phyloP scores from a whole-genome alignment of 1,284 basidiomycete genomes.

The Moniliella sp. region DNA sequence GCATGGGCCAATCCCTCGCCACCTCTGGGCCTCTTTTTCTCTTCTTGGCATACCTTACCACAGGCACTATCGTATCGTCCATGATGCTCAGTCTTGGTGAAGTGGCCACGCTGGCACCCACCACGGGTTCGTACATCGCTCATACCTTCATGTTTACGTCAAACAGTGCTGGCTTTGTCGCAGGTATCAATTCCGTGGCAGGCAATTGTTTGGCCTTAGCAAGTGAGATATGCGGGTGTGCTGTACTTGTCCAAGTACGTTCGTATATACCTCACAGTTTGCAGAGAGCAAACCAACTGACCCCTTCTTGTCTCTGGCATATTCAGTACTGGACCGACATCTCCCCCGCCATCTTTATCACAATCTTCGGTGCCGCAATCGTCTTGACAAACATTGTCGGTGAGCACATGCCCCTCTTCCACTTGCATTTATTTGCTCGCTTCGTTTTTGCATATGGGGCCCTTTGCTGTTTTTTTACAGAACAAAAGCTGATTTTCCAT shows the following conservation, averaged over 20 bases:
- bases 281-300: slow-evolving; percentile 60
- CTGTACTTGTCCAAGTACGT: no score
- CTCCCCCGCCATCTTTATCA: background rate
- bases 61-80: slow-evolving; percentile 8
- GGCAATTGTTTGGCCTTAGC: no score
- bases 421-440: no score
- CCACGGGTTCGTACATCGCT: slow-evolving; percentile 52
- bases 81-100: slow-evolving; percentile 37
- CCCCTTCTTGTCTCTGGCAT: slow-evolving; percentile 57
- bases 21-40: slow-evolving; percentile 37
- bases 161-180: slow-evolving; percentile 46
- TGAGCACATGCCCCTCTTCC: no score
- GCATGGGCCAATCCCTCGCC: slow-evolving; percentile 44
- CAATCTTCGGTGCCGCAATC: background rate
- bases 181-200: no score
- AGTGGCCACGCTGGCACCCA: slow-evolving; percentile 40
- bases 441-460: no score
- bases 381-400: background rate
- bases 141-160: slow-evolving; percentile 58
- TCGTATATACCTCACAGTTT: no score
- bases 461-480: no score
- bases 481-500: no score
- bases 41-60: slow-evolving; percentile 33
- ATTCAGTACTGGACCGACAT: slow-evolving; percentile 50
- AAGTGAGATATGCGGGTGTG: no score